Evolutionary conservation across 768 basidiomycete species (phyloP), one percentile per base, ranked within the genome.

Genomic region (Auricularia sp.): DNA sequence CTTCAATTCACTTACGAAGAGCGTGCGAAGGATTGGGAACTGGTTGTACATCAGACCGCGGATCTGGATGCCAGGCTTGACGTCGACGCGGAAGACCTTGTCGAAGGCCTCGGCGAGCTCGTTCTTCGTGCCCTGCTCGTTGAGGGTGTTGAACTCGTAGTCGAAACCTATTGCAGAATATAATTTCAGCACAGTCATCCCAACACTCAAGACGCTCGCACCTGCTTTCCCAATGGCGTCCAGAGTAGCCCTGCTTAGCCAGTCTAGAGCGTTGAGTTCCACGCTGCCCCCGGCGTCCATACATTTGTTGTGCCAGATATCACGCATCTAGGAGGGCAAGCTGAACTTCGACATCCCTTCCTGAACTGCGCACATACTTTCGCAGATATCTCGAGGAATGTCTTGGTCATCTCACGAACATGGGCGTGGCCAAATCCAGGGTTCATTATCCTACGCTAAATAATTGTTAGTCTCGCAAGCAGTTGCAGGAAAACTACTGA

Each of bases 401-500:
- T 81, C 12, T 77, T 77, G 0, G 84, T 84, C 18, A 87, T 69
- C 51, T 81, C 82, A 2, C 85, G 77, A 47, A 87, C 79, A 67
- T 87, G 85, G 0, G 79, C 72, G 1, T 79, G 77, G 1, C 86
- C 84, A 67, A 89, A 89, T 0, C 85, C 86, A 16, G 87, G 86
- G 67, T 87, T 88, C 86, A 59, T 6, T 21, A 59, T 14, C 14
- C 56, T 6, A 29, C 56, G 56, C 56, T 59, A 29, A 7, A 7
- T 4, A 11, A 5, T 8, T 6, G 47, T 51, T 18, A 18, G 21
- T 18, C 18, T 51, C 47, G 47, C 5, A 10, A 21, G 10, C 21
- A 51, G 5, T 6, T 12, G 10, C 14, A 6, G 14, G 47, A 6
- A 10, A 51, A 51, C 5, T 5, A 16, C n/a, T 51, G 16, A 8